These are phyloP conservation scores for Saccharomycodes ludwigii DNA, from an alignment of 805 yeast species.

Conservation along the genomic window DNA sequence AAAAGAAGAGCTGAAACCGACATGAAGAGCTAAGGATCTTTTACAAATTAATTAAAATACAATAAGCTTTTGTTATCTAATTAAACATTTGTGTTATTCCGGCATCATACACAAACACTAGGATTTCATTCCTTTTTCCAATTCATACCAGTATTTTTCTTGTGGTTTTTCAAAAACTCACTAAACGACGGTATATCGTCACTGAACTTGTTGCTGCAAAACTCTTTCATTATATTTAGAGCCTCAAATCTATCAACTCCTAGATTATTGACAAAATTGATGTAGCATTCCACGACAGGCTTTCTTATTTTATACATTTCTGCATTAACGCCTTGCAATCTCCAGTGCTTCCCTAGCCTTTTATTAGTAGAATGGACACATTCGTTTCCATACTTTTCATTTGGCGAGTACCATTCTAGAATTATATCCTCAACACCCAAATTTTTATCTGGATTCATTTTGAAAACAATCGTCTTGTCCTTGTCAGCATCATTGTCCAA, in stretches of 20 bases:
- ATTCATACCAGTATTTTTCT: no score
- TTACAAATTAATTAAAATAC: no score
- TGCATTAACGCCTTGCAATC: constrained; percentile 7
- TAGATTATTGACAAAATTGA: constrained; percentile 16
- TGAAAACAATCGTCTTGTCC: constrained; percentile 5
- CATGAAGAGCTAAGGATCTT: no score
- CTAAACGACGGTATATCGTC: constrained; percentile 6
- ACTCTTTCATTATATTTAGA: constrained; percentile 14
- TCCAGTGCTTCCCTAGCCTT: constrained; percentile 18
- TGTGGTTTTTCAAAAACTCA: constrained; percentile 8
- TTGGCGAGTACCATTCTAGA: constrained; percentile 25
- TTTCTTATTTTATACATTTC: constrained; percentile 18
- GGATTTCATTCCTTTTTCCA: constrained; percentile 17
- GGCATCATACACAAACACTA: no score
- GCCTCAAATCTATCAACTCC: constrained; percentile 16
- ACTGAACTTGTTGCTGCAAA: constrained; percentile 6
- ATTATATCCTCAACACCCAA: constrained; percentile 17
- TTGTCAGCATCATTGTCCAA: no score
- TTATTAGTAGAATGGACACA: constrained; percentile 24
- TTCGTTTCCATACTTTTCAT: constrained; percentile 15
- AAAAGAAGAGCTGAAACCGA: no score
- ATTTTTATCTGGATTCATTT: constrained; percentile 11
- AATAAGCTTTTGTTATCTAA: no score
- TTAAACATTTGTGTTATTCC: no score
- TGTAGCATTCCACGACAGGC: constrained; percentile 20